These are phyloP conservation scores for Erodium chrysanthum DNA, from an alignment of 441 rosid species.

Conservation along the genomic window DNA sequence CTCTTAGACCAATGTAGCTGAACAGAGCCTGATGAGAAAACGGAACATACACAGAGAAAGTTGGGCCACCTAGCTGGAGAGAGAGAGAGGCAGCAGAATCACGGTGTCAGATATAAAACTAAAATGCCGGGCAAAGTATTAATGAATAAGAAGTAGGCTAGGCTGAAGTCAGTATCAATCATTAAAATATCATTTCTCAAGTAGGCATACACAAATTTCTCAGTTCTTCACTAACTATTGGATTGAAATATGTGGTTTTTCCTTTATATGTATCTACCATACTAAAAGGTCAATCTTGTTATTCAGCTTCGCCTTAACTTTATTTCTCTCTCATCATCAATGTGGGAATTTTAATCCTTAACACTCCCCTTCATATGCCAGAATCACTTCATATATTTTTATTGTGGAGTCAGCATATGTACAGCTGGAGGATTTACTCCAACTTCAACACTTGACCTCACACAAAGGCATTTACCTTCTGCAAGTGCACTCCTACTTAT, in stretches of 20 bases:
- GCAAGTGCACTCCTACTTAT: no score
- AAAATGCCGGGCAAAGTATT: background rate
- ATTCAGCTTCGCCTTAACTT: no score
- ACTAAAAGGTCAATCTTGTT: no score
- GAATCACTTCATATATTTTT: no score
- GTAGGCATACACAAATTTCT: background rate
- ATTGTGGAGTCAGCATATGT: no score
- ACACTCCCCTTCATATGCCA: no score
- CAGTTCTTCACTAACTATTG: background rate
- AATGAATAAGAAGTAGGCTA: background rate
- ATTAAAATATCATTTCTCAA: background rate
- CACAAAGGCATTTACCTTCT: no score
- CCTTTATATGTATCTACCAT: no score
- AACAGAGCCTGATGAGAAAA: conserved; percentile 94
- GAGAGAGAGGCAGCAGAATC: conserved; percentile 19
- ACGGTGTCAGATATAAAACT: background rate
- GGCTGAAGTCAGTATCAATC: background rate
- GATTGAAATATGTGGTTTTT: background rate
- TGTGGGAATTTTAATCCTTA: no score
- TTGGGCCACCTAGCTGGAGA: conserved; percentile 98
- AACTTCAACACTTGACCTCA: no score
- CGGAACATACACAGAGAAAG: conserved; percentile 94
- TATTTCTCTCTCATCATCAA: no score
- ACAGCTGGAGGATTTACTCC: no score
- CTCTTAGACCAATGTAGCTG: conserved; percentile 97